Evolutionary conservation across 2,329 filamentous ascomycete genomes (phyloP).

Genomic region (Botrytis paeoniae): DNA sequence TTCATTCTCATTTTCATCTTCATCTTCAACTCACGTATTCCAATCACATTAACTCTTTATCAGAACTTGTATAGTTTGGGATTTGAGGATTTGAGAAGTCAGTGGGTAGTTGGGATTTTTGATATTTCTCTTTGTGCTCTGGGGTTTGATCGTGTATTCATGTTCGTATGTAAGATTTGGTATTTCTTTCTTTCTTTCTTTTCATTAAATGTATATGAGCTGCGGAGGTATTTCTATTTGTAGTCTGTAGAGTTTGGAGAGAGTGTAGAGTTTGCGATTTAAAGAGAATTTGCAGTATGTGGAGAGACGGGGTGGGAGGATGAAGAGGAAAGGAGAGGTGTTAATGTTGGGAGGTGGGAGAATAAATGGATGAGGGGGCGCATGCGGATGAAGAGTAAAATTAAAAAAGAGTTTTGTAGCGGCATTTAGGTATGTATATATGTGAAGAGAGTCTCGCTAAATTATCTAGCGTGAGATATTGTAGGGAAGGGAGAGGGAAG

Average conservation of each 20-base stretch:
- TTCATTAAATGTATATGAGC: not conserved
- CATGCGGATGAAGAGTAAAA: too few species aligned
- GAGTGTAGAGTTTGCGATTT: too few species aligned
- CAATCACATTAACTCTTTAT: too few species aligned
- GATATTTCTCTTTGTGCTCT: not conserved
- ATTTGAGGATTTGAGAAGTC: too few species aligned
- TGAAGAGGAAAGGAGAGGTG: not conserved
- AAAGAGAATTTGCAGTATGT: too few species aligned
- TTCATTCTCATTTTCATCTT: not conserved
- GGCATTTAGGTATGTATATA: not conserved
- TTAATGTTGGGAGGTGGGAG: not conserved
- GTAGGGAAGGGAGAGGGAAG: not conserved
- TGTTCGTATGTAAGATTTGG: too few species aligned
- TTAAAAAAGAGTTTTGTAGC: too few species aligned
- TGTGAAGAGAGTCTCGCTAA: not conserved
- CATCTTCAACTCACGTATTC: too few species aligned
- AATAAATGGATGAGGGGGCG: not conserved
- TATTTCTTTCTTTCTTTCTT: not conserved
- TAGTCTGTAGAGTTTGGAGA: fast-evolving
- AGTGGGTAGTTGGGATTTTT: not conserved
- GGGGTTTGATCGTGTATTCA: too few species aligned
- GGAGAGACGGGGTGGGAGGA: too few species aligned
- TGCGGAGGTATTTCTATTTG: too few species aligned
- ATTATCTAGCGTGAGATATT: not conserved
- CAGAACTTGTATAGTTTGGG: too few species aligned